These are phyloP conservation scores for Globisporangium paddicum DNA, from an alignment of 352 stramenopile species.

Conservation along the genomic window DNA sequence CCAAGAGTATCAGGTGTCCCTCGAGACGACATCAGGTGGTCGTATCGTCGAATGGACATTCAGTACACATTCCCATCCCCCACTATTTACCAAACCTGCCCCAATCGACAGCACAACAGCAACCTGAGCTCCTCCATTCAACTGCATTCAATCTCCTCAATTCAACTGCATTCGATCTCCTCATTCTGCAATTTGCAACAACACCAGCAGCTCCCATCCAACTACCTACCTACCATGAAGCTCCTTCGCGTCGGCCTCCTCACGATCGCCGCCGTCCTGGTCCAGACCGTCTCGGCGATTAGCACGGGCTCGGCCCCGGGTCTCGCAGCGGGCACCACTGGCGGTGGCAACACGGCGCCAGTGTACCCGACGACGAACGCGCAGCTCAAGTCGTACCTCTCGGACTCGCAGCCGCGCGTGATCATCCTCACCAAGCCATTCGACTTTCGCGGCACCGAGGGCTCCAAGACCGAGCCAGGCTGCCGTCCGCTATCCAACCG, in stretches of 20 bases:
- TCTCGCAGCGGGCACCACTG: constrained; percentile 27
- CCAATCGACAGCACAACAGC: too few relatives aligned
- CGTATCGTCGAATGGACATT: too few relatives aligned
- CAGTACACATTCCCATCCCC: too few relatives aligned
- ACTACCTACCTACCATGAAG: constrained; percentile 2
- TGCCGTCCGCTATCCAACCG: constrained; percentile 37
- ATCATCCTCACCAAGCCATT: constrained; percentile 50
- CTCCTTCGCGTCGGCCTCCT: neutral
- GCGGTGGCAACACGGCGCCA: constrained; percentile 23
- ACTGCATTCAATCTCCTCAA: too few relatives aligned
- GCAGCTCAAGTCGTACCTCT: constrained; percentile 42
- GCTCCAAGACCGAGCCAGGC: constrained; percentile 35
- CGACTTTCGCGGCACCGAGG: constrained; percentile 49
- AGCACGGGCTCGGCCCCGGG: constrained; percentile 13
- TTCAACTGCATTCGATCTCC: too few relatives aligned
- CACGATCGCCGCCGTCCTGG: constrained; percentile 2
- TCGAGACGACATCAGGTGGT: too few relatives aligned
- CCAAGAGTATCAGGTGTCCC: too few relatives aligned
- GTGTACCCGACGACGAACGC: constrained; percentile 33
- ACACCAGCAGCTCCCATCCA: too few relatives aligned
- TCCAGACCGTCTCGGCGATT: constrained; percentile 1
- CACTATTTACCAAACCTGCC: too few relatives aligned
- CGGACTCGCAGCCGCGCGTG: constrained; percentile 31
- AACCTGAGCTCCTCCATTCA: too few relatives aligned
- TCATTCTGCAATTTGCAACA: too few relatives aligned